These are phyloP conservation scores for Leptodermis oblonga DNA, from an alignment of 257 asterid species.

Conservation along the genomic window DNA sequence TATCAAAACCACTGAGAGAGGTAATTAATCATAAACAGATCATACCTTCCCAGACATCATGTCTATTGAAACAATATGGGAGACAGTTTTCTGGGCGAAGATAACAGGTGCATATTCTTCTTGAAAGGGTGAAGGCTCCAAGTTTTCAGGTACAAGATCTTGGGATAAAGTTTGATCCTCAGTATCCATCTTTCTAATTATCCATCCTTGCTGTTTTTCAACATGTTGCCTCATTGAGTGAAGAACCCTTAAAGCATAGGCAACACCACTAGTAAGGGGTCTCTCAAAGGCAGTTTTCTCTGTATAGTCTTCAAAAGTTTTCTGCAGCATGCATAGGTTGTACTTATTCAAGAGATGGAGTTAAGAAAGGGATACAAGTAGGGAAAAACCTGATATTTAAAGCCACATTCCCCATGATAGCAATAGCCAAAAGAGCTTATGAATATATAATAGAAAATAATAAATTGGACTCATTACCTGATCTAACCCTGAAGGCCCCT, in stretches of 20 bases:
- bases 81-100: slow-evolving; percentile 68
- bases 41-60: slow-evolving; percentile 85
- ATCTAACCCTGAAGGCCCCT: slow-evolving; percentile 60
- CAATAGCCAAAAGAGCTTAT: background rate
- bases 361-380: background rate
- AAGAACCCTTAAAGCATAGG: slow-evolving; percentile 71
- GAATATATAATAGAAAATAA: background rate
- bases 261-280: slow-evolving; percentile 80
- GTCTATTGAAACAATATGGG: slow-evolving; percentile 74
- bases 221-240: slow-evolving; percentile 50
- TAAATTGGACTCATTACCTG: slow-evolving; percentile 38
- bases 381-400: background rate
- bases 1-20: background rate
- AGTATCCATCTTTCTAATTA: slow-evolving; percentile 71
- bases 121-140: slow-evolving; percentile 63
- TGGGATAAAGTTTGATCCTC: slow-evolving; percentile 65
- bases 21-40: background rate
- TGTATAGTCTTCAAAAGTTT: slow-evolving; percentile 72
- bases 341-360: slow-evolving; percentile 15
- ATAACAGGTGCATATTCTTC: slow-evolving; percentile 82
- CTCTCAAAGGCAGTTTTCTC: slow-evolving; percentile 81
- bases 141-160: slow-evolving; percentile 57
- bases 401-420: background rate
- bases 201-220: slow-evolving; percentile 72
- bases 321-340: slow-evolving; percentile 34